Evolutionary conservation across 768 basidiomycete species (phyloP).

Genomic region (Tylopilus intermedius): DNA sequence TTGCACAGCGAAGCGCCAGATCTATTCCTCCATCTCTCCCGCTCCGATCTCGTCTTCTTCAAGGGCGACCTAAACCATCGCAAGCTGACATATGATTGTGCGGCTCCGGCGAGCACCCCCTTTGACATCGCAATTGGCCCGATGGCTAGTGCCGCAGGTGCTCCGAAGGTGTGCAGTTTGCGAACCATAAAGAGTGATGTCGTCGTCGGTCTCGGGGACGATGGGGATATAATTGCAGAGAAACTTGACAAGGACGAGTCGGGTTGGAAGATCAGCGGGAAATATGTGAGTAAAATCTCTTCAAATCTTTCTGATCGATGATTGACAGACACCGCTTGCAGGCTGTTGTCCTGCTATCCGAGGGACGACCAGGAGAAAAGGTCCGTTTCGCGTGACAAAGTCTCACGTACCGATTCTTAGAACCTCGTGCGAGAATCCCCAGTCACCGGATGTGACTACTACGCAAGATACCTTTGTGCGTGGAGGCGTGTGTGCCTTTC

Average conservation of each 20-base stretch:
- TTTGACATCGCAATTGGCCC: conserved; percentile 91
- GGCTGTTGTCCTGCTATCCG: conserved; percentile 85
- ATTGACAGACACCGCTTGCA: conserved; percentile 1
- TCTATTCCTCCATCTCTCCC: conserved; percentile 86
- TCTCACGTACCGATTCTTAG: background rate
- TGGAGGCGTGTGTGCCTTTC: background rate
- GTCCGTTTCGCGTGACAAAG: conserved; percentile 60
- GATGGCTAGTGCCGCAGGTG: conserved; percentile 83
- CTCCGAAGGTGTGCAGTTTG: conserved; percentile 80
- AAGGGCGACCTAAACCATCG: conserved; percentile 95
- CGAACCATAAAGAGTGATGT: conserved; percentile 95
- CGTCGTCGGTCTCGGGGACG: conserved; percentile 74
- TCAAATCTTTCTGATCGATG: background rate
- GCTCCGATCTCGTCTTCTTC: conserved; percentile 87
- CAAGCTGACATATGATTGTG: conserved; percentile 84
- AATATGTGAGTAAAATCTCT: conserved; percentile 66
- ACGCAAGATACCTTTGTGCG: conserved; percentile 1
- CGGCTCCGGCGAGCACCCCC: conserved; percentile 79
- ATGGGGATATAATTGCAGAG: conserved; percentile 69
- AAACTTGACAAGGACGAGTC: conserved; percentile 79
- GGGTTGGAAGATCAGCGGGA: conserved; percentile 96
- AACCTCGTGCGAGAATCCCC: background rate
- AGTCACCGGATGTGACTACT: background rate
- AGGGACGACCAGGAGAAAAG: conserved; percentile 85
- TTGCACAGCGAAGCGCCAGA: conserved; percentile 79